Conservation (phyloP, 352 stramenopile species). For the Elongisporangium senticosum region DNA sequence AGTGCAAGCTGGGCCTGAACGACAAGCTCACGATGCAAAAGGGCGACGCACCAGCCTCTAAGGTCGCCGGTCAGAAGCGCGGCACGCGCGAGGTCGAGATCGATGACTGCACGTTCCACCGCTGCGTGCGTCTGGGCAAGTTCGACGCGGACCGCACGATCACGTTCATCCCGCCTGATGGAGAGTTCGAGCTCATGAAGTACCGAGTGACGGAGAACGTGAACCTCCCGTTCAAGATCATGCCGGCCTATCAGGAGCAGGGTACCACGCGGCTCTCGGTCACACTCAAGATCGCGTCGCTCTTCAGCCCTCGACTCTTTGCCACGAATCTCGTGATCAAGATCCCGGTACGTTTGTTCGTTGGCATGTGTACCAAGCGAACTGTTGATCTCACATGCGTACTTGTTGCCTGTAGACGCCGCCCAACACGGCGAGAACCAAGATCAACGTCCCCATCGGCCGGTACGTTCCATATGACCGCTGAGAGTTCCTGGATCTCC, state of each 20-base stretch:
- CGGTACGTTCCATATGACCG: conserved; percentile 18
- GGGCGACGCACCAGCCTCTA: conserved; percentile 51
- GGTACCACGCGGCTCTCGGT: conserved; percentile 72
- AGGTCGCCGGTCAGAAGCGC: conserved; percentile 68
- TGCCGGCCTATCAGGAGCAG: conserved; percentile 96
- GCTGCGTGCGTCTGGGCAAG: conserved; percentile 95
- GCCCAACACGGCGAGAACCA: conserved; percentile 95
- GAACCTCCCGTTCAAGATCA: conserved; percentile 97
- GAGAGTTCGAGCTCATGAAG: conserved; percentile 99
- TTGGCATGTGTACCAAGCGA: not conserved
- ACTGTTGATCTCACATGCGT: conserved; percentile 30
- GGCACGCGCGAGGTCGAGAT: conserved; percentile 86
- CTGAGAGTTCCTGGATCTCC: not conserved
- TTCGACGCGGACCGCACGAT: conserved; percentile 97
- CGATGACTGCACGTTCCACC: conserved; percentile 98
- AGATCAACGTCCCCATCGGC: conserved; percentile 94
- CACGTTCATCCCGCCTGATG: conserved; percentile 97
- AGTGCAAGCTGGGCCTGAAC: conserved; percentile 98
- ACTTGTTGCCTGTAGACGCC: conserved; percentile 36
- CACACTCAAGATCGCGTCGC: conserved; percentile 85
- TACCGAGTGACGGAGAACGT: conserved; percentile 97
- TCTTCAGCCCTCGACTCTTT: conserved; percentile 95
- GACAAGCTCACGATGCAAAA: conserved; percentile 99
- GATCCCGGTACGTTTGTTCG: conserved; percentile 50
- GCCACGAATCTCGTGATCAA: conserved; percentile 97